Conservation (phyloP, 768 basidiomycete species). For the Mycena epipterygia region DNA sequence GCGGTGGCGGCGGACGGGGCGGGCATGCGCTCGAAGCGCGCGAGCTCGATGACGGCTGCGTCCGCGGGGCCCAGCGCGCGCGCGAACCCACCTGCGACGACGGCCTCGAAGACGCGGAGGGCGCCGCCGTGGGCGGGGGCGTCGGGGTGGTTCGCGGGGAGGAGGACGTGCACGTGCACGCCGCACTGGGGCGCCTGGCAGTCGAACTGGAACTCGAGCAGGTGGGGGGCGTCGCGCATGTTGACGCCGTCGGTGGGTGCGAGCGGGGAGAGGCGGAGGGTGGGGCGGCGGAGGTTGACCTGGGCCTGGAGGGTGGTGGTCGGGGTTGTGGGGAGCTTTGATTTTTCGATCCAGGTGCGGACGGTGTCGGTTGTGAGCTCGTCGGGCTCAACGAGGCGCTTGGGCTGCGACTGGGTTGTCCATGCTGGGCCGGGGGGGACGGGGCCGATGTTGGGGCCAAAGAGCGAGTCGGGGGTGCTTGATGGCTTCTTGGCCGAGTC, state of each 20-base stretch:
- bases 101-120: constrained; percentile 71
- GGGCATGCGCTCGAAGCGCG: constrained; percentile 69
- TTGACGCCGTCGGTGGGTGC: constrained; percentile 60
- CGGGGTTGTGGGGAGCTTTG: constrained; percentile 67
- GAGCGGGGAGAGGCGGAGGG: constrained; percentile 82
- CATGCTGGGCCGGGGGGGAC: constrained; percentile 78
- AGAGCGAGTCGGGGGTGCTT: constrained; percentile 80
- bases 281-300: constrained; percentile 94
- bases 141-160: constrained; percentile 75
- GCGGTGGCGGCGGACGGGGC: constrained; percentile 35
- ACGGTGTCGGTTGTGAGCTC: constrained; percentile 88
- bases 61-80: constrained; percentile 80
- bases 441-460: constrained; percentile 92
- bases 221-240: constrained; percentile 64
- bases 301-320: constrained; percentile 95
- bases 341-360: constrained; percentile 87
- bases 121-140: constrained; percentile 53
- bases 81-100: constrained; percentile 88
- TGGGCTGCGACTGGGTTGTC: constrained; percentile 77
- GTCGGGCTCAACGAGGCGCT: constrained; percentile 62
- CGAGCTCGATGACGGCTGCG: constrained; percentile 85
- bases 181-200: constrained; percentile 89
- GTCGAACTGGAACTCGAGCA: constrained; percentile 93
- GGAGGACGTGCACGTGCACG: constrained; percentile 82
- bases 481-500: constrained; percentile 3